Evolutionary conservation across 805 yeast genomes (phyloP).

Genomic region (Yarrowia sp.): DNA sequence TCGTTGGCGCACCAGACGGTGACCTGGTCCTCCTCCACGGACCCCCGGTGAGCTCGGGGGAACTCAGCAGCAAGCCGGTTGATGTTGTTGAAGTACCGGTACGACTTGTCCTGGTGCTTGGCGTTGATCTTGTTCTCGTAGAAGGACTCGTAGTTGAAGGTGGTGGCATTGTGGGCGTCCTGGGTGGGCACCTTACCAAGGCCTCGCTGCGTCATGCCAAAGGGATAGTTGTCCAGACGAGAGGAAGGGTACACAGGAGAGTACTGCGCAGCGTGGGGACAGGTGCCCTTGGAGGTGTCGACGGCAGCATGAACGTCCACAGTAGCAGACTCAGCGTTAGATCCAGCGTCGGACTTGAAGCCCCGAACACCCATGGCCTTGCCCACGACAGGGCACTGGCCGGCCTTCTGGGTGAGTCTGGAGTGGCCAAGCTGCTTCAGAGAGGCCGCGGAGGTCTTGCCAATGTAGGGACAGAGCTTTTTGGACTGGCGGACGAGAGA

Average conservation of each 20-base stretch:
- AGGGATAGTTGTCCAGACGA: constrained; percentile 24
- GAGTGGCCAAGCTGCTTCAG: constrained; percentile 54
- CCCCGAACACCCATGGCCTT: constrained; percentile 51
- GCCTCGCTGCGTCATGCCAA: constrained; percentile 24
- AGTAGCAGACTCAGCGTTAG: constrained; percentile 39
- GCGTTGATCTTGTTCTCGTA: constrained; percentile 63
- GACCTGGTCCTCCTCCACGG: constrained; percentile 70
- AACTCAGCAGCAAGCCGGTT: constrained; percentile 92
- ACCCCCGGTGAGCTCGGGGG: constrained; percentile 84
- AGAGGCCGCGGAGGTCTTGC: constrained; percentile 53
- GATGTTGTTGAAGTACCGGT: constrained; percentile 94
- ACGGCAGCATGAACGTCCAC: constrained; percentile 38
- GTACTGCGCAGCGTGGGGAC: constrained; percentile 28
- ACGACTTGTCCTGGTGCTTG: constrained; percentile 86
- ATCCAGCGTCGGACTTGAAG: constrained; percentile 34
- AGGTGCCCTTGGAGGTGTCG: constrained; percentile 30
- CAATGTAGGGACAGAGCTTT: constrained; percentile 81
- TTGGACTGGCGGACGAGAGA: constrained; percentile 71
- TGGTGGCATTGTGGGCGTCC: constrained; percentile 23
- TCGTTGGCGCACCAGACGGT: constrained; percentile 99
- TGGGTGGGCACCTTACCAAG: constrained; percentile 28
- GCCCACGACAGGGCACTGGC: constrained; percentile 87
- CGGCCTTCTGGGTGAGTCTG: constrained; percentile 55
- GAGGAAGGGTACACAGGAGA: constrained; percentile 27
- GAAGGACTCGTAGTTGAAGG: constrained; percentile 69